phyloP scores from a whole-genome alignment of 1,284 basidiomycete genomes.

The Tilletia indica region DNA sequence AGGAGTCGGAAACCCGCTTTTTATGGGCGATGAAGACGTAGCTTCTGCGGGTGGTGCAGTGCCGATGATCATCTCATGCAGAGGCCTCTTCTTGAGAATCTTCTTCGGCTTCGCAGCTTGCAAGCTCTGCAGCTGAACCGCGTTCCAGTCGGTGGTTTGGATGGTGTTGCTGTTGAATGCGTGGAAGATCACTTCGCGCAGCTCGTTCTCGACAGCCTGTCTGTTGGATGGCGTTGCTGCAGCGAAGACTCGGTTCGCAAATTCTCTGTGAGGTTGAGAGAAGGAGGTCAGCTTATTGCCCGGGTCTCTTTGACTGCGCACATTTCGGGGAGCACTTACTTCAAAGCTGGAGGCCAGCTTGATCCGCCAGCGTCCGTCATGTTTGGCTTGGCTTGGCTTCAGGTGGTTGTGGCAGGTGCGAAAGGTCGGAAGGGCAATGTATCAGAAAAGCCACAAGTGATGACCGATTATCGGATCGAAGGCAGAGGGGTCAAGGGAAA shows the following conservation, averaged over 20 bases:
- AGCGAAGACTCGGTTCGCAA: conserved; percentile 48
- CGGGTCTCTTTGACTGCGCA: neutral
- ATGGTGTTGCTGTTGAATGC: conserved; percentile 66
- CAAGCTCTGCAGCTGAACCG: conserved; percentile 76
- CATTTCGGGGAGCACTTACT: neutral
- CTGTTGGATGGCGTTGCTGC: conserved; percentile 56
- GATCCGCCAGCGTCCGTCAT: conserved; percentile 9
- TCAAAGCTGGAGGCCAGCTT: conserved; percentile 8
- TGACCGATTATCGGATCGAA: too few species aligned
- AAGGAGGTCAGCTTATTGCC: neutral
- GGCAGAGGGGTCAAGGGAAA: too few species aligned
- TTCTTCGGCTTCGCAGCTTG: conserved; percentile 29
- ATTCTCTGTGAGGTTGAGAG: conserved; percentile 30
- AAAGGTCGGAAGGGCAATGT: too few species aligned
- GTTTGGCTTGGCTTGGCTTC: neutral
- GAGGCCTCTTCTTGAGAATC: conserved; percentile 32
- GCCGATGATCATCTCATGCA: conserved; percentile 3
- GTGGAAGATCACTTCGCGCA: conserved; percentile 57
- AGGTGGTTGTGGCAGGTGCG: too few species aligned
- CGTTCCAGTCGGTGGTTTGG: conserved; percentile 83
- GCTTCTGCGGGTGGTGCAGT: neutral
- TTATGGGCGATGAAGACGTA: neutral
- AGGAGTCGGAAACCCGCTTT: neutral
- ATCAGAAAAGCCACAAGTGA: too few species aligned
- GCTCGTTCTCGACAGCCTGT: conserved; percentile 57